Evolutionary conservation across 23 red algal genomes (phyloP), one percentile per base, ranked within the genome.

Genomic region (Gracilariopsis chorda): DNA sequence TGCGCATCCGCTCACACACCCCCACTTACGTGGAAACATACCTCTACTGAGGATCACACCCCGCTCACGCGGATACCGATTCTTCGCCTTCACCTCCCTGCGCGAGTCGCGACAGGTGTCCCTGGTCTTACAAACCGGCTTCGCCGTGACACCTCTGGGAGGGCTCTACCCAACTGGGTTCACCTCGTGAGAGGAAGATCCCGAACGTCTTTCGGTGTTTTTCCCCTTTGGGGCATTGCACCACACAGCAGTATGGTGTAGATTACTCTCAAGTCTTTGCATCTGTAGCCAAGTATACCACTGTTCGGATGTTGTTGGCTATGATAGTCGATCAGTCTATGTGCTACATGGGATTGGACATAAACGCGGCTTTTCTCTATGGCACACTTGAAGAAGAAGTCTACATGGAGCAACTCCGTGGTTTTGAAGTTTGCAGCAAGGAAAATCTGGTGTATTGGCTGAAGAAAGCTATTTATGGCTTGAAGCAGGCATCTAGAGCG

Each of bases 331-430:
- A 72, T 3, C 17, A 51, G 25, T 11, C 11, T 10, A 55, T 88
- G 65, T n/a, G 0, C 1, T 69, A 37, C 21, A 48, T 72, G 35
- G 27, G 45, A 17, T 16, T 88, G 48, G 40, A 91, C 20, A 60
- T 80, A 6, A 91, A 91, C 30, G 75, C 72, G 32, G 74, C 87
- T 1, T 91, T 78, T 43, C 0, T 91, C 11, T 43, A 82, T 53
- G 49, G 46, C 13, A 57, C 6, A 7, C 63, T 91, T 3, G 56
- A 82, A 6, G 69, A 59, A 63, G 78, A 91, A 49, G 75, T 91
- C 2, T 79, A 82, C 73, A 62, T 91, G 65, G 13, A 91, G 32
- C 87, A 69, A 28, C 75, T 51, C 1, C 69, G 0, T 27, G 87
- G 74, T 2, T 91, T 88, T 71, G 43, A 47, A 48, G 60, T 84